These are phyloP conservation scores for Ophiocordyceps polyrhachis-furcata DNA, from an alignment of 2,329 filamentous ascomycete genomes.

Conservation along the genomic window DNA sequence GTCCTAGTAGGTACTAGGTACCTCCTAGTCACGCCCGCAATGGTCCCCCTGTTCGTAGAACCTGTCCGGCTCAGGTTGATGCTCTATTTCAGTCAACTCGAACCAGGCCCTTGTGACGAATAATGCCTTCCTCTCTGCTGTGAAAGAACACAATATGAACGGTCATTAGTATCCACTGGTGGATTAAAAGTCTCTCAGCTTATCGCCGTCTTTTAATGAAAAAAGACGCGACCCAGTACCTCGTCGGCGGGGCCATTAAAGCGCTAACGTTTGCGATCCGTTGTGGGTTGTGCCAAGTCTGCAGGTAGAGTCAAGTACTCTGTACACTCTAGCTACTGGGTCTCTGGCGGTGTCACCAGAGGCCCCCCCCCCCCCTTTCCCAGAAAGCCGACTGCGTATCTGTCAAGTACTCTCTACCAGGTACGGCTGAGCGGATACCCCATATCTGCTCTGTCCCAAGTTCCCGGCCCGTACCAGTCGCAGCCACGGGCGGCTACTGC, in stretches of 20 bases:
- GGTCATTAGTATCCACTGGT: neutral
- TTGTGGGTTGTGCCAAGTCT: neutral
- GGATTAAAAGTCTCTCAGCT: neutral
- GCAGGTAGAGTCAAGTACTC: neutral
- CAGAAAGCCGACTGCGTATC: neutral
- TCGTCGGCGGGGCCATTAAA: neutral
- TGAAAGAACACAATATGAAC: neutral
- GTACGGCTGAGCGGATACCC: neutral
- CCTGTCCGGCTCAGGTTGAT: too few relatives aligned
- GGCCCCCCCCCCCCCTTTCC: too few relatives aligned
- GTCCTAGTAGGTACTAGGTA: too few relatives aligned
- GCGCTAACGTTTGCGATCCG: neutral
- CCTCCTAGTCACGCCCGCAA: too few relatives aligned
- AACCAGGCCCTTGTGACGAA: too few relatives aligned
- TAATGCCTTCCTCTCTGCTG: neutral
- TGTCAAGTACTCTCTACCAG: neutral
- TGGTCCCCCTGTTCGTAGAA: too few relatives aligned
- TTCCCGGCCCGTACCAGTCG: neutral
- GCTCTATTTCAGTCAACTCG: too few relatives aligned
- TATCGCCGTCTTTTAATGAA: neutral
- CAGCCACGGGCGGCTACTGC: neutral
- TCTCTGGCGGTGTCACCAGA: neutral
- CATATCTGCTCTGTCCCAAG: neutral
- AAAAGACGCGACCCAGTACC: neutral
- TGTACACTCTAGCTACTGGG: neutral